Conservation (phyloP, 768 basidiomycete species). For the Agrocybe chaxingu region DNA sequence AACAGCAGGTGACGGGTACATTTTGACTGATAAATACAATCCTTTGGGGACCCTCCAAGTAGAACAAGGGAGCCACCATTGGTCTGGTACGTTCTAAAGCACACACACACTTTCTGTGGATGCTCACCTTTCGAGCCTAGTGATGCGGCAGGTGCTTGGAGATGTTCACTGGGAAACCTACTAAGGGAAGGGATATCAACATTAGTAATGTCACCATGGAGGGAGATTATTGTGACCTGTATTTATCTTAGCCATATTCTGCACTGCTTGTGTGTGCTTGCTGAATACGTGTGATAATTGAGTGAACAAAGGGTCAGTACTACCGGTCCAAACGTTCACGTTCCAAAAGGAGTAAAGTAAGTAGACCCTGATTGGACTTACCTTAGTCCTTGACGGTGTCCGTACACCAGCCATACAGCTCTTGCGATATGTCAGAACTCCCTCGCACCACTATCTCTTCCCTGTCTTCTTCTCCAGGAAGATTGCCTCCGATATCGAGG, state of each 20-base stretch:
- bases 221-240: neutral
- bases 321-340: no score
- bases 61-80: conserved; percentile 64
- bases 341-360: no score
- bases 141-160: conserved; percentile 78
- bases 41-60: conserved; percentile 65
- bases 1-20: conserved; percentile 40
- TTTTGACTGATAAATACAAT: conserved; percentile 64
- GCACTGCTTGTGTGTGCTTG: no score
- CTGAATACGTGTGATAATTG: no score
- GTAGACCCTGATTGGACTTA: no score
- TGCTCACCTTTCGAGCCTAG: conserved; percentile 28
- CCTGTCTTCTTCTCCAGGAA: conserved; percentile 42
- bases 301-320: no score
- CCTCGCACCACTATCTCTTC: conserved; percentile 33
- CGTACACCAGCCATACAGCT: no score
- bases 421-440: conserved; percentile 32
- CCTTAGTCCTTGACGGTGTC: no score
- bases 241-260: no score
- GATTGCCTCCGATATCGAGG: conserved; percentile 44
- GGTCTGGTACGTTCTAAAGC: conserved; percentile 54
- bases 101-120: neutral
- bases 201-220: neutral
- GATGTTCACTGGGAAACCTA: conserved; percentile 78
- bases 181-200: conserved; percentile 26